Percentiles rank a stretch among this genome's conserved stretches.
Conservation (phyloP, 495 filamentous ascomycete genomes). For the Pyrenula aspistea region DNA sequence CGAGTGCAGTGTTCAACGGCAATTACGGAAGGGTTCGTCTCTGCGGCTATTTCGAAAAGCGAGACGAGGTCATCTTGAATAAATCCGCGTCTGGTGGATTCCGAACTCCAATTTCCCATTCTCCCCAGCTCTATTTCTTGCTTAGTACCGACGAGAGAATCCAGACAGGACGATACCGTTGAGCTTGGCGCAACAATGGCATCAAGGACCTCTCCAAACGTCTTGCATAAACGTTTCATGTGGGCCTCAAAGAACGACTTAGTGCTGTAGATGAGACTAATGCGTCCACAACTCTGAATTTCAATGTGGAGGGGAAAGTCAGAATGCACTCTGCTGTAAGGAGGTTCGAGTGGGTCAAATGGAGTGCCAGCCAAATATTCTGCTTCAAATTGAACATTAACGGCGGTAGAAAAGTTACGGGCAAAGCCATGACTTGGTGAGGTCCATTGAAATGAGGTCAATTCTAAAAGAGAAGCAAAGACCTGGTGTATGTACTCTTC, state of each 20-base stretch:
- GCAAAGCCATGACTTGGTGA: background rate
- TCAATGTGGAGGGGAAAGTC: background rate
- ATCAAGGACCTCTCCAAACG: background rate
- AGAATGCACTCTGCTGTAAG: background rate
- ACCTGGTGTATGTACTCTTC: too few species aligned
- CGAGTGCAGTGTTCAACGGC: constrained; percentile 4
- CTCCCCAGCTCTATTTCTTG: background rate
- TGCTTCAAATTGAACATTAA: background rate
- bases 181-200: background rate
- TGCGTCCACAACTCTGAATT: background rate
- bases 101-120: constrained; percentile 5
- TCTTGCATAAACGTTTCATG: background rate
- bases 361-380: background rate
- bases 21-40: constrained; percentile 1
- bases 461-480: too few species aligned
- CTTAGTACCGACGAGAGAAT: background rate
- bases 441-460: too few species aligned
- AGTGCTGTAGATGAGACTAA: background rate
- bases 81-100: background rate
- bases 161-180: background rate
- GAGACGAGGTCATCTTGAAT: constrained; percentile 11
- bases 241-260: background rate
- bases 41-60: constrained; percentile 8
- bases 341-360: background rate
- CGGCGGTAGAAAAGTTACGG: background rate